Evolutionary conservation across 1,139 yeast genomes (phyloP), one percentile per base, ranked within the genome.

Genomic region (Geotrichum carabidarum): DNA sequence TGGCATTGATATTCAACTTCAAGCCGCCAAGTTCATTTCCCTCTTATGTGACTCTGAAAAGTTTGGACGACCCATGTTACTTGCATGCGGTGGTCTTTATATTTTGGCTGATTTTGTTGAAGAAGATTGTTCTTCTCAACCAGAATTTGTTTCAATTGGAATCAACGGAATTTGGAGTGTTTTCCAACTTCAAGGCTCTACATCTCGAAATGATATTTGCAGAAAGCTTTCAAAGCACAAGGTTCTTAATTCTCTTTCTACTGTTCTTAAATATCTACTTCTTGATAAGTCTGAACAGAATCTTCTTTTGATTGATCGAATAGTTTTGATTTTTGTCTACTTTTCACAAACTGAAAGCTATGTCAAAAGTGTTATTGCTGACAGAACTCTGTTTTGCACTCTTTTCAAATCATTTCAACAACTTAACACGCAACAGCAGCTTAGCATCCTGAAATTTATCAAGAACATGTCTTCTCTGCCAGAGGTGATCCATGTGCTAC

Each of bases 61-160:
- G 15, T 65, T 68, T 42, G 76, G 79, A 0, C 63, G 81, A 31
- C 74, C 78, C 5, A 74, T 77, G 75, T 78, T 81, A 60, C 74
- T 81, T 2, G 75, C 82, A 2, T 74, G 81, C 61, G 86, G 86
- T 9, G 85, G 86, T 0, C 67, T 82, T 22, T 71, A 75, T 50
- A 72, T 77, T n/a, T 66, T 80, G 38, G 68, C 80, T 3, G 76
- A 76, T 56, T 74, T 82, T 58, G 73, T 81, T 3, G 82, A 80
- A 59, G 86, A 80, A 60, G 84, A 80, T 59, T 77, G 74, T 57
- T 78, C 74, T 50, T 57, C 68, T 4, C 70, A 74, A 5, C 78
- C 79, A 0, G 74, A 72, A 9, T 74, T 80, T 58, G 79, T 82
- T 0, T 59, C 73, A 37, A 75, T 76, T 41, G 75, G 83, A 1